Evolutionary conservation across 768 basidiomycete genomes (phyloP), one percentile per base, ranked within the genome.

Genomic region (Termitomyces sp.): DNA sequence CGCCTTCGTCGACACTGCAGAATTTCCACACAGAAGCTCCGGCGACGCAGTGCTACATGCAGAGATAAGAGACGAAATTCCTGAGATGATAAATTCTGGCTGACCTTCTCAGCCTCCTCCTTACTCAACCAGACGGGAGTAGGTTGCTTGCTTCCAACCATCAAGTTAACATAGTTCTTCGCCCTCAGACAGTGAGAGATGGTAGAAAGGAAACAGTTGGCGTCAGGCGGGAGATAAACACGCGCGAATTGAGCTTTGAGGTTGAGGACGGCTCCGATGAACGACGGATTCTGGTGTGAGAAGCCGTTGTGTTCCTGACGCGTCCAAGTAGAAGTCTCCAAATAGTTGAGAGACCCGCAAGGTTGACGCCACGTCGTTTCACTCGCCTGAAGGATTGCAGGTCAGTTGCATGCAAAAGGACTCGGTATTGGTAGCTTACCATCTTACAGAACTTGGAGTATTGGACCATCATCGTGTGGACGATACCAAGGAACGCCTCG

Each of bases 401-500:
- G 30, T 44, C 18, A 54, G 33, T 22, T 5, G 14, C 6, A 24
- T 3, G 10, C 20, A 20, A 24, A 14, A 20, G 22, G 18, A n/a
- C 6, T 43, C 1, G 16, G 27, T 3, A 5, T 51, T 9, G 16
- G 32, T 24, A 39, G 62, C 76, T 57, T 5, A 82, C 89, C 82
- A 93, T 91, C 74, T 95, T 95, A 51, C 81, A 70, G 72, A 95
- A 95, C 71, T 95, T 95, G 75, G 85, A 79, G 69, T 95, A 95
- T 66, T 91, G 90, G 3, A 89, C 87, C 83, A 89, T 86, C 92
- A 94, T 93, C 18, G 92, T 95, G 55, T 89, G 87, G 27, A 95
- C 72, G 70, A 95, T 95, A 44, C 92, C 92, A 44, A 95, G 76
- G 82, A 96, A 97, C 0, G 91, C 88, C 69, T 96, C 94, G 69